Percentiles rank a stretch among this genome's conserved stretches.
Evolutionary conservation across 257 asterid species (phyloP).

Genomic region (Solanum pennellii): DNA sequence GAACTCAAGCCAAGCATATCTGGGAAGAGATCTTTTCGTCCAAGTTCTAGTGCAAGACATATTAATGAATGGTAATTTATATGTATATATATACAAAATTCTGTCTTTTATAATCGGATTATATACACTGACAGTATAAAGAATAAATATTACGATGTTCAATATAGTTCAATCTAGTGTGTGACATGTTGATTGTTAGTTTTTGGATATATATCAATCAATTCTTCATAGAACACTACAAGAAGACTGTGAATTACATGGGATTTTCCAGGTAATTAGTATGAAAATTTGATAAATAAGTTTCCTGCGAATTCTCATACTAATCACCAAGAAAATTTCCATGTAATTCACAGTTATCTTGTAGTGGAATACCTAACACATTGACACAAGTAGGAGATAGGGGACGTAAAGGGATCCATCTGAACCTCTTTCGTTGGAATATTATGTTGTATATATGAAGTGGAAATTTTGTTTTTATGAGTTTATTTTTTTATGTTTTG

Average conservation of each 20-base stretch:
- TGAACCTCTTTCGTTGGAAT: background rate
- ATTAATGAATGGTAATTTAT: conserved; percentile 60
- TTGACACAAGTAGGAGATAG: background rate
- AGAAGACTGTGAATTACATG: no score
- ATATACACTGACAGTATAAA: background rate
- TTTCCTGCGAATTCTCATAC: no score
- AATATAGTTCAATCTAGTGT: background rate
- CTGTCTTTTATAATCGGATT: background rate
- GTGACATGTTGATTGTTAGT: background rate
- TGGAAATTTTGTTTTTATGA: background rate
- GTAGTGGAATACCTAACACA: background rate
- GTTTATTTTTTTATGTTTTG: background rate
- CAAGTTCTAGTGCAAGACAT: conserved; percentile 64
- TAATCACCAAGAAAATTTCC: no score
- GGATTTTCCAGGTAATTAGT: no score
- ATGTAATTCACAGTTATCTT: no score
- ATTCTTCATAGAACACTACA: background rate
- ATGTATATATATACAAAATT: no score
- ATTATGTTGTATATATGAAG: background rate
- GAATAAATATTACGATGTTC: background rate
- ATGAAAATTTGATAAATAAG: no score
- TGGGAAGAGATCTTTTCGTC: conserved; percentile 70
- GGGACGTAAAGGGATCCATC: background rate
- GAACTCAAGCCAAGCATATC: conserved; percentile 81
- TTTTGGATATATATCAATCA: background rate